A percentile compares a stretch with the other conserved stretches of the same genome.
Evolutionary conservation across 2,329 filamentous ascomycete species (phyloP).

Genomic region (Sordariomycetes sp.): DNA sequence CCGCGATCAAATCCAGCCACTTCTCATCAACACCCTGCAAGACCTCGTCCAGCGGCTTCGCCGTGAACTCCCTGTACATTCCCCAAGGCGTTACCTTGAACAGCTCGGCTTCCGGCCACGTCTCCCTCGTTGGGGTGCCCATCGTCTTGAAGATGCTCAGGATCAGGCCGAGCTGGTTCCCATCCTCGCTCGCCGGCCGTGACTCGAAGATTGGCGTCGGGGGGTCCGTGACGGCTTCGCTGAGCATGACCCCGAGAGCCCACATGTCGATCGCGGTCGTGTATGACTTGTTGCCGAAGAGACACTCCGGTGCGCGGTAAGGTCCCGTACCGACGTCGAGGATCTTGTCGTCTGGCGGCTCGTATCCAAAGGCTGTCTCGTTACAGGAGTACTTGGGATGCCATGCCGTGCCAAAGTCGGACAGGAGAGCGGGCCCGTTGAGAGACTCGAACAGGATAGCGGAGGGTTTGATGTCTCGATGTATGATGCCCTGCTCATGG

Average conservation of each 20-base stretch:
- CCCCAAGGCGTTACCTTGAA: constrained; percentile 78
- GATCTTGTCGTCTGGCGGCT: constrained; percentile 65
- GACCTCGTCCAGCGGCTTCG: constrained; percentile 59
- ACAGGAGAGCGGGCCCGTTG: constrained; percentile 65
- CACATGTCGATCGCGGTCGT: constrained; percentile 73
- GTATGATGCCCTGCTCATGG: constrained; percentile 70
- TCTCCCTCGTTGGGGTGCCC: constrained; percentile 71
- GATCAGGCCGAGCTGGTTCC: constrained; percentile 85
- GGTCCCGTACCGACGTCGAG: constrained; percentile 89
- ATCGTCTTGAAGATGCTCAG: constrained; percentile 87
- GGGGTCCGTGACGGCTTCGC: constrained; percentile 55
- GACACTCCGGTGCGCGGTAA: constrained; percentile 81
- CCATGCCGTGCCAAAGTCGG: constrained; percentile 93
- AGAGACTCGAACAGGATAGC: constrained; percentile 67
- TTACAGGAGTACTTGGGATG: too few species aligned
- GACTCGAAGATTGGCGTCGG: constrained; percentile 71
- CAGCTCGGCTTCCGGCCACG: constrained; percentile 69
- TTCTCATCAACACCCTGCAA: constrained; percentile 49
- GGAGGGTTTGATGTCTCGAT: constrained; percentile 89
- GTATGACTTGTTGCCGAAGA: constrained; percentile 78
- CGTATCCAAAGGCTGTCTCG: constrained; percentile 45
- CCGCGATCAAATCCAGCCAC: constrained; percentile 56
- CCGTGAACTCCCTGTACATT: constrained; percentile 71
- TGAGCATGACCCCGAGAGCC: constrained; percentile 76
- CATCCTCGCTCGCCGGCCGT: constrained; percentile 62